Evolutionary conservation across 2,329 filamentous ascomycete genomes (phyloP).

Genomic region (Beauveria scarabaeidicola): DNA sequence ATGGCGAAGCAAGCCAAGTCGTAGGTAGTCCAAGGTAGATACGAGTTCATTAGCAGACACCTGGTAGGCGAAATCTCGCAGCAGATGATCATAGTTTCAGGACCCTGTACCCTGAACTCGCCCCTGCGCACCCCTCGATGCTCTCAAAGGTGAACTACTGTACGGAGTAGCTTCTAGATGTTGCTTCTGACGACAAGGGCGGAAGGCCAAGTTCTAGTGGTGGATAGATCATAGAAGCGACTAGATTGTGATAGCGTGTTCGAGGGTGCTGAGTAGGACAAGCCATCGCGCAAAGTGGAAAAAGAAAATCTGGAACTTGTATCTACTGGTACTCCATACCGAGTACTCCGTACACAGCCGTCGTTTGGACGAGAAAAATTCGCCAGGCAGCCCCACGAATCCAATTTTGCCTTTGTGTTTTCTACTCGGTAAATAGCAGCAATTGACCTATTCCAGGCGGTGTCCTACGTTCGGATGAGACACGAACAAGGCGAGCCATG

Average conservation of each 20-base stretch:
- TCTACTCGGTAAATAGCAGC: neutral
- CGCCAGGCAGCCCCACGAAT: neutral
- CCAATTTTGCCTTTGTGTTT: neutral
- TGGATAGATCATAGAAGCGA: neutral
- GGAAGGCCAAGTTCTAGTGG: neutral
- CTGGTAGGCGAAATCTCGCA: neutral
- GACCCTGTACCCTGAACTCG: neutral
- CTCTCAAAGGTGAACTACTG: neutral
- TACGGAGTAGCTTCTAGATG: neutral
- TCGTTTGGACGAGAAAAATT: neutral
- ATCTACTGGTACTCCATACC: too few relatives aligned
- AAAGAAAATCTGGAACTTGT: conserved; percentile 4
- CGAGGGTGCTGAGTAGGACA: neutral
- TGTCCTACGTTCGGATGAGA: conserved; percentile 1
- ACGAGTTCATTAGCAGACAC: neutral
- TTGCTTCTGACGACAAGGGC: conserved; percentile 3
- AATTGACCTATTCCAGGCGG: neutral
- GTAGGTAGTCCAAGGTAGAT: too few relatives aligned
- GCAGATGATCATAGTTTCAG: neutral
- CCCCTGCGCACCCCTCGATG: neutral
- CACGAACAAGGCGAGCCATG: neutral
- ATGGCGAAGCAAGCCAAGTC: too few relatives aligned
- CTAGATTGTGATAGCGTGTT: neutral
- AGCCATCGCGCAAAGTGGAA: neutral
- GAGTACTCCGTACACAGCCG: too few relatives aligned